Conservation (phyloP, 2,329 filamentous ascomycete species). For the Herpotrichia juniperi region DNA sequence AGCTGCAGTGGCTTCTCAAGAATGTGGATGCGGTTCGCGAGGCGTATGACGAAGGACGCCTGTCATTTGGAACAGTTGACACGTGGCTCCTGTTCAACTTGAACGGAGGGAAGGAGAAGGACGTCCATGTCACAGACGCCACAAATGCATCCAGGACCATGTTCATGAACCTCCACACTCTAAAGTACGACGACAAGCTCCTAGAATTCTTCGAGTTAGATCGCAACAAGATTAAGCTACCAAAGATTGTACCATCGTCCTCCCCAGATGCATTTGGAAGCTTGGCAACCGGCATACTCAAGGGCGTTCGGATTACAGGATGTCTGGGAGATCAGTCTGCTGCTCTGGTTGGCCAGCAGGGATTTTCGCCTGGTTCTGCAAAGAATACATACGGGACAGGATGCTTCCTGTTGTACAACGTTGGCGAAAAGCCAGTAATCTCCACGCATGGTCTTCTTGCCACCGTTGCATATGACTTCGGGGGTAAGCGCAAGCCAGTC, state of each 20-base stretch:
- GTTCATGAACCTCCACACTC: conserved; percentile 87
- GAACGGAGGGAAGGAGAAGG: conserved; percentile 71
- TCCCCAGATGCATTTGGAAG: conserved; percentile 74
- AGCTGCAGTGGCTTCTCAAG: conserved; percentile 81
- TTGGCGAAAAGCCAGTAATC: conserved; percentile 82
- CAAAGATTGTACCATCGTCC: conserved; percentile 84
- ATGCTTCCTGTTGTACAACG: conserved; percentile 88
- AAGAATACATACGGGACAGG: conserved; percentile 94
- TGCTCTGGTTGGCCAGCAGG: conserved; percentile 83
- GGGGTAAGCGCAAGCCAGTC: conserved; percentile 67
- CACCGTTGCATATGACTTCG: conserved; percentile 88
- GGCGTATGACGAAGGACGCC: conserved; percentile 75
- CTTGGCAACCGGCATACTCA: conserved; percentile 68
- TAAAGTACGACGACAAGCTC: conserved; percentile 79
- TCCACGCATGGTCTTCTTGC: conserved; percentile 81
- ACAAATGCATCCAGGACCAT: conserved; percentile 91
- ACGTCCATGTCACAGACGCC: conserved; percentile 81
- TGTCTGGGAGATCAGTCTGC: conserved; percentile 88
- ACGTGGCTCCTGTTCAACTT: conserved; percentile 86
- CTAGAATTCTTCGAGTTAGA: conserved; percentile 82
- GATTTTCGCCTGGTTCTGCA: conserved; percentile 79
- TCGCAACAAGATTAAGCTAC: conserved; percentile 72
- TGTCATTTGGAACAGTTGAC: conserved; percentile 88
- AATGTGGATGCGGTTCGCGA: conserved; percentile 72
- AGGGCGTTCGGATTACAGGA: conserved; percentile 77